These are phyloP conservation scores for Leishmania braziliensis DNA, from an alignment of 208 protist genomes.

Conservation along the genomic window DNA sequence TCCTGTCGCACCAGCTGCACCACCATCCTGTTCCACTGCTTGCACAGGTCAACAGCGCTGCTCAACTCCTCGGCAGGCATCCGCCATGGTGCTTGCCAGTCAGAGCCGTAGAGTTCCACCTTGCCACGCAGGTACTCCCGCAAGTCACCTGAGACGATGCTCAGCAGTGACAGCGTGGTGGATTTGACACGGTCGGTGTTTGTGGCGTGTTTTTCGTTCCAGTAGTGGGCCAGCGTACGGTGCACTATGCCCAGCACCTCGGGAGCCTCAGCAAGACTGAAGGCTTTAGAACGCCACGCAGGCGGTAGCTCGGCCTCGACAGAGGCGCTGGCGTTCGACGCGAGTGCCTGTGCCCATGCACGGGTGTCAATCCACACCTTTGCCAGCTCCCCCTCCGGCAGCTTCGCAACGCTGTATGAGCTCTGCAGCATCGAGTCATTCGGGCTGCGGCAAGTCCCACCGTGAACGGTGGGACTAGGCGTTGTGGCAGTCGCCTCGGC, in stretches of 20 bases:
- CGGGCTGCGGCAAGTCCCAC: conserved; percentile 8
- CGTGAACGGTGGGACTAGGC: not conserved
- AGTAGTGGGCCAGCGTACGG: conserved; percentile 58
- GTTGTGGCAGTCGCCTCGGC: not conserved
- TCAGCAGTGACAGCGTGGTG: conserved; percentile 78
- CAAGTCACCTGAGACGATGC: conserved; percentile 85
- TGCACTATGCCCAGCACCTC: conserved; percentile 82
- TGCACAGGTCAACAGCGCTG: conserved; percentile 58
- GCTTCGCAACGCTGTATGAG: conserved; percentile 45
- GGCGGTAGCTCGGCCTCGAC: conserved; percentile 78
- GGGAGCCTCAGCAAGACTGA: conserved; percentile 65
- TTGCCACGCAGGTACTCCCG: conserved; percentile 82
- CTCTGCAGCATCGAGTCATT: conserved; percentile 53
- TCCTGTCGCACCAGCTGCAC: conserved; percentile 50
- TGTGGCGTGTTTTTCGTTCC: conserved; percentile 47
- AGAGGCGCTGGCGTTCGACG: conserved; percentile 52
- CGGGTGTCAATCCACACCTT: conserved; percentile 82
- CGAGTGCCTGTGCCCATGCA: conserved; percentile 73
- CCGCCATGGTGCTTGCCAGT: conserved; percentile 85
- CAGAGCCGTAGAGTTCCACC: conserved; percentile 65
- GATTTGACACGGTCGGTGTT: conserved; percentile 70
- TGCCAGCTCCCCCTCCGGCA: conserved; percentile 49
- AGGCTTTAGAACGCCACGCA: conserved; percentile 84
- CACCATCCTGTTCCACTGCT: conserved; percentile 67
- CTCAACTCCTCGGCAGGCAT: conserved; percentile 62